Evolutionary conservation across 805 yeast species (phyloP), one percentile per base, ranked within the genome.

Genomic region (Teunomyces panamensis): DNA sequence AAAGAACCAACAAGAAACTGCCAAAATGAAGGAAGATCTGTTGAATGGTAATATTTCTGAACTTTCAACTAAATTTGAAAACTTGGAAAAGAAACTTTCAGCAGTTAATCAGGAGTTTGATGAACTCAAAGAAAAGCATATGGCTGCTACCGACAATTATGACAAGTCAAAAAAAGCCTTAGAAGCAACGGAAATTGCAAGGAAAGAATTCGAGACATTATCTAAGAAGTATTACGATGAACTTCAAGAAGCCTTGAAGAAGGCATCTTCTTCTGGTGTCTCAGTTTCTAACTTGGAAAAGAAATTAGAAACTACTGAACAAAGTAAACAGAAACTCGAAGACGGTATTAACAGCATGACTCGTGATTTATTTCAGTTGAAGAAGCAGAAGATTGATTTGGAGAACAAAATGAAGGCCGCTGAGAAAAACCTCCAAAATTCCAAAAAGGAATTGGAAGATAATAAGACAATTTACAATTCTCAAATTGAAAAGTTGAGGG

Each of bases 261-360:
- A 59, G 39, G 55, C 60, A 14, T 52, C 57, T 1, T 36, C 51
- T 1, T 52, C 67, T 9, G 62, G 55, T 5, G 73, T 63, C 9
- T 44, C 60, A 0, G 41, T 65, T 13, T 65, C 63, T 29, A 57
- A 59, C 13, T 53, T 76, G 13, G 63, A 64, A 35, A 49, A 50
- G 2, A 71, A 72, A 49, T 55, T 75, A 11, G 59, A 59, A 3
- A 49, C 59, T 1, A 47, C 68, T 6, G 73, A 68, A 39, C 63
- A 62, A 7, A 78, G 75, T 9, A 85, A 81, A 55, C 73, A 74
- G 24, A 84, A 79, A 53, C 87, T 92, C 1, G 97, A 91, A 57
- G 84, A 81, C 49, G 97, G 96, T 3, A 84, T 91, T 44, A 90
- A 90, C 60, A 90, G 89, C 56, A 87, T 91, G 96, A 86, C 85